phyloP scores from a whole-genome alignment of 345 rosid species.

The Corymbia maculata region DNA sequence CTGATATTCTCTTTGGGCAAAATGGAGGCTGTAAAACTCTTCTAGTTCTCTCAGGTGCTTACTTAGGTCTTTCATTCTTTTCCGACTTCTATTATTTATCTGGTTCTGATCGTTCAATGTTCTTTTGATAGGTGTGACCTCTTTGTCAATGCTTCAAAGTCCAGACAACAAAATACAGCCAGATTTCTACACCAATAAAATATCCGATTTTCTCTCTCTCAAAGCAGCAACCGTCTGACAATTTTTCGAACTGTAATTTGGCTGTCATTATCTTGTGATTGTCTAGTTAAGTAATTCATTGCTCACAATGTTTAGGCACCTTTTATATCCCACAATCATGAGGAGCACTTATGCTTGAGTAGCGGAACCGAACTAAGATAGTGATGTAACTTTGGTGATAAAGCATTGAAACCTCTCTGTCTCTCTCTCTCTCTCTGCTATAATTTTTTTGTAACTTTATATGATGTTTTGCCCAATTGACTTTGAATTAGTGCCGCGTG shows the following conservation, averaged over 20 bases:
- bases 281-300: neutral
- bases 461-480: neutral
- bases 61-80: neutral
- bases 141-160: slow-evolving; percentile 60
- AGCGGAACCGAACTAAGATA: neutral
- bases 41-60: slow-evolving; percentile 83
- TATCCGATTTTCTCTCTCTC: slow-evolving; percentile 70
- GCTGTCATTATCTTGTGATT: neutral
- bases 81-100: neutral
- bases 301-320: neutral
- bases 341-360: neutral
- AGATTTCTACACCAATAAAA: slow-evolving; percentile 76
- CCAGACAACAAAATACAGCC: slow-evolving; percentile 74
- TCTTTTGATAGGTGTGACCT: slow-evolving; percentile 51
- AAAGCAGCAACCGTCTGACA: slow-evolving; percentile 63
- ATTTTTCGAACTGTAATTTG: neutral
- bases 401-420: neutral
- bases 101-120: neutral
- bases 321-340: neutral
- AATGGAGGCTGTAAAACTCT: slow-evolving; percentile 95
- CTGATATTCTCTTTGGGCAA: slow-evolving; percentile 87
- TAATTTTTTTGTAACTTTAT: neutral
- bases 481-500: neutral
- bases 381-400: neutral
- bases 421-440: neutral